These are phyloP conservation scores for Besnoitia besnoiti DNA, from an alignment of 169 alveolate species.

Conservation along the genomic window DNA sequence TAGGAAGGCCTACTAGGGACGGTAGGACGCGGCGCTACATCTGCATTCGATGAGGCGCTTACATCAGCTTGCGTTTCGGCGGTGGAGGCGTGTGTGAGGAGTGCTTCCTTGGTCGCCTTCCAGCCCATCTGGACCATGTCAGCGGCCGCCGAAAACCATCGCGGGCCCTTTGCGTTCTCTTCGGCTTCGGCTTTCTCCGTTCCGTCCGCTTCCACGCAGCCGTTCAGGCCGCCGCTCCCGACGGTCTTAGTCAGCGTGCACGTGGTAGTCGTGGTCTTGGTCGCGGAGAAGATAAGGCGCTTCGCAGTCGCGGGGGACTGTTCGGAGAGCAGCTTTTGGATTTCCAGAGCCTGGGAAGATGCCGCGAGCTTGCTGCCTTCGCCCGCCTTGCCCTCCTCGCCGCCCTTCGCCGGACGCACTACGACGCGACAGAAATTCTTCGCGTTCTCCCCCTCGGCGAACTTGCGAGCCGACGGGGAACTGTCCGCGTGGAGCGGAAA, in stretches of 20 bases:
- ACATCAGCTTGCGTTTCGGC: neutral
- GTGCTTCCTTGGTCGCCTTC: neutral
- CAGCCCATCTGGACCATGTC: neutral
- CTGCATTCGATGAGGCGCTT: neutral
- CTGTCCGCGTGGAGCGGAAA: too few relatives aligned
- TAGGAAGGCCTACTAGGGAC: too few relatives aligned
- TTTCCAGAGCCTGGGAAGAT: neutral
- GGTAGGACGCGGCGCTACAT: too few relatives aligned
- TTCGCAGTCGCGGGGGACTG: conserved; percentile 4
- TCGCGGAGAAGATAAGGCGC: conserved; percentile 6
- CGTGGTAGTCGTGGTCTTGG: neutral
- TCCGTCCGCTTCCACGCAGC: too few relatives aligned
- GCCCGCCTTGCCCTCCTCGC: too few relatives aligned
- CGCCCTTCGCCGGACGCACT: too few relatives aligned
- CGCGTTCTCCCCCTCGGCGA: too few relatives aligned
- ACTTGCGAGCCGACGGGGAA: too few relatives aligned
- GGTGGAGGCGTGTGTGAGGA: neutral
- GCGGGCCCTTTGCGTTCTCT: neutral
- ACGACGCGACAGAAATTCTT: too few relatives aligned
- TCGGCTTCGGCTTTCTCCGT: too few relatives aligned
- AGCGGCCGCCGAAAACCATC: neutral
- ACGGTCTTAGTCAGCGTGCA: neutral
- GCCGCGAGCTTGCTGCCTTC: too few relatives aligned
- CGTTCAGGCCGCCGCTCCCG: neutral
- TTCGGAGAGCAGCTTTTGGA: neutral